Conservation (phyloP, 1,139 yeast genomes). For the Candida mesenterica region DNA sequence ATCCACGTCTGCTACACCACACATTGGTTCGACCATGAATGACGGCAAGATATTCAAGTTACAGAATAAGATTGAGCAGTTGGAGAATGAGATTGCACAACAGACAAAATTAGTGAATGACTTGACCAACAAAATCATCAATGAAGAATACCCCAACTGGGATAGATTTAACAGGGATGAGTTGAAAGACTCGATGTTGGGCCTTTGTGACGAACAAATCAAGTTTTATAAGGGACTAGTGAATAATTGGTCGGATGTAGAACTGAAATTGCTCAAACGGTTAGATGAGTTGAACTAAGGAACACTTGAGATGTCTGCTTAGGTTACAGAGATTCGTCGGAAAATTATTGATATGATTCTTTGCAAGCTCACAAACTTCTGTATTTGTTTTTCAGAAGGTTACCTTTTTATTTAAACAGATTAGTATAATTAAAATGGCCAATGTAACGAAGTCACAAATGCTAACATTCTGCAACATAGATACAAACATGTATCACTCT, state of each 20-base stretch:
- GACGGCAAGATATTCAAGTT: constrained; percentile 37
- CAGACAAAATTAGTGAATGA: constrained; percentile 52
- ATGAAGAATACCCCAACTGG: constrained; percentile 80
- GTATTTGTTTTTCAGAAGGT: too few relatives aligned
- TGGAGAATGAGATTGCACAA: constrained; percentile 54
- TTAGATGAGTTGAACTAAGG: constrained; percentile 33
- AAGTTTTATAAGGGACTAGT: constrained; percentile 71
- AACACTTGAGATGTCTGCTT: neutral
- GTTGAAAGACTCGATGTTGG: constrained; percentile 65
- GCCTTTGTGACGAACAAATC: constrained; percentile 74
- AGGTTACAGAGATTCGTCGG: neutral
- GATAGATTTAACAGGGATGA: constrained; percentile 79
- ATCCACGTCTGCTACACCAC: constrained; percentile 43
- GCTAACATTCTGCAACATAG: too few relatives aligned
- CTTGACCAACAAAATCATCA: constrained; percentile 68
- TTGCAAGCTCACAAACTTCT: too few relatives aligned
- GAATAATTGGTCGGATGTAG: constrained; percentile 68
- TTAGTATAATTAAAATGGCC: too few relatives aligned
- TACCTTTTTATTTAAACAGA: too few relatives aligned
- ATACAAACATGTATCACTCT: too few relatives aligned
- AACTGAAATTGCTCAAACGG: constrained; percentile 40
- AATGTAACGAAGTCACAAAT: too few relatives aligned
- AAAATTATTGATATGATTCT: too few relatives aligned
- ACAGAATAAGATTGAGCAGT: constrained; percentile 31
- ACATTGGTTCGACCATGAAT: constrained; percentile 39